Base-by-base conservation (phyloP, 1,284 basidiomycete genomes). In the Malassezia japonica region DNA sequence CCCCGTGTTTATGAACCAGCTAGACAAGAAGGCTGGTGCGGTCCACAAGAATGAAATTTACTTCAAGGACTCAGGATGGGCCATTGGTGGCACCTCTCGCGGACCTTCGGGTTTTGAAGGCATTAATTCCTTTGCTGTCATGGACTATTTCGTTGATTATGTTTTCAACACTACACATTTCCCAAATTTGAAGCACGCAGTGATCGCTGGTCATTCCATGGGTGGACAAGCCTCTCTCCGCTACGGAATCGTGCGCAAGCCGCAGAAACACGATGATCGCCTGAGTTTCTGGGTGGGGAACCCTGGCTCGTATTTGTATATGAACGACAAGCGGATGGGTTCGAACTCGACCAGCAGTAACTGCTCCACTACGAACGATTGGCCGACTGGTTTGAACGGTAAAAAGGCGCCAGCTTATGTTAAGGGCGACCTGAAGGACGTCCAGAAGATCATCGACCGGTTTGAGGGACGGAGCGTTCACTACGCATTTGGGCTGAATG, bases 161-260 rank as follows among this genome's bases (percentile, higher is more conserved):
- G 42, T 66, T 10, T 57, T 67, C 37, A 40, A 56, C 24, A 64
- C 56, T 13, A 54, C 48, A 20, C 44, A 61, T 29, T 71, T 57
- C 37, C 63, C 68, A 4, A 60, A 57, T 23, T 50, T 70, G 16
- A 65, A 70, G 39, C 61, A 60, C 33, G 60, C 66, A 16, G 63
- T 67, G 9, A 31, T 71, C 12, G 67, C 50, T 21, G 68, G 68
- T 16, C 67, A 69, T 37, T 71, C 68, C 10, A 67, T 70, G 62
- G 67, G 67, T 12, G 67, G 47, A 1, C 66, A 67, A 21, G 56
- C 61, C 1, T 42, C 60, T 1, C 54, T 62, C 39, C 49, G 62
- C 10, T 69, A 69, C 27, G 54, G 67, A 0, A n/a, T 66, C 10
- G 37, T 66, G 8, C 62, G 62, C 32, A 63, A 66, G 47, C 55